Evolutionary conservation across 257 asterid species (phyloP).

Genomic region (Misopates orontium): DNA sequence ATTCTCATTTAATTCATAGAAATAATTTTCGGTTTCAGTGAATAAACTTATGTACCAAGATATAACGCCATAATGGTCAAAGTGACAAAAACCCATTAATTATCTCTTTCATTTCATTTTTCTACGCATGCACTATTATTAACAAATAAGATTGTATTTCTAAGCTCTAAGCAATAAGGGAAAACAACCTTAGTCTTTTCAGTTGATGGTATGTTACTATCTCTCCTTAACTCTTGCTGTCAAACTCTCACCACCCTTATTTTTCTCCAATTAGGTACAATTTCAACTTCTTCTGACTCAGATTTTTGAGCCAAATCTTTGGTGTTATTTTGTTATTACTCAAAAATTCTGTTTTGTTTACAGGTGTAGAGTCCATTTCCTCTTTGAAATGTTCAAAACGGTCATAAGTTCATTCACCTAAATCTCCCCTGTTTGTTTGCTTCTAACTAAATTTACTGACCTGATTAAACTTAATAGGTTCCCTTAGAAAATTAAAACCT

Average conservation of each 20-base stretch:
- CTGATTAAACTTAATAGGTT: conserved; percentile 26
- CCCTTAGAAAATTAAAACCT: conserved; percentile 13
- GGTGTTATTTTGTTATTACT: conserved; percentile 16
- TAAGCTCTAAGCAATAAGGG: conserved; percentile 10
- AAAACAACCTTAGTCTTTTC: conserved; percentile 8
- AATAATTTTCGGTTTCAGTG: too few species aligned
- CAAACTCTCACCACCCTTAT: conserved; percentile 37
- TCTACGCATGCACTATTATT: conserved; percentile 21
- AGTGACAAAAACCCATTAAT: background rate
- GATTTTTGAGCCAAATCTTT: conserved; percentile 1
- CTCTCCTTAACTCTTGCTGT: conserved; percentile 40
- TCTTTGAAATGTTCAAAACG: conserved; percentile 51
- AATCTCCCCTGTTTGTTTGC: conserved; percentile 32
- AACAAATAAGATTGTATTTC: conserved; percentile 11
- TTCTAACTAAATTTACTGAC: conserved; percentile 36
- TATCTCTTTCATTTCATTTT: background rate
- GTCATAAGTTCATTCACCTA: conserved; percentile 40
- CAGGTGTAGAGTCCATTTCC: conserved; percentile 56
- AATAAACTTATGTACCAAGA: too few species aligned
- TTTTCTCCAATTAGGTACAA: conserved; percentile 59
- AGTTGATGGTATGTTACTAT: conserved; percentile 62
- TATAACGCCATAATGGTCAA: too few species aligned
- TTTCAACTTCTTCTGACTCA: conserved; percentile 49
- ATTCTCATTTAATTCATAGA: too few species aligned
- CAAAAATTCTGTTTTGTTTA: conserved; percentile 23